These are phyloP conservation scores for Fusarium sp. DNA, from an alignment of 2,329 filamentous ascomycete genomes.

Conservation along the genomic window DNA sequence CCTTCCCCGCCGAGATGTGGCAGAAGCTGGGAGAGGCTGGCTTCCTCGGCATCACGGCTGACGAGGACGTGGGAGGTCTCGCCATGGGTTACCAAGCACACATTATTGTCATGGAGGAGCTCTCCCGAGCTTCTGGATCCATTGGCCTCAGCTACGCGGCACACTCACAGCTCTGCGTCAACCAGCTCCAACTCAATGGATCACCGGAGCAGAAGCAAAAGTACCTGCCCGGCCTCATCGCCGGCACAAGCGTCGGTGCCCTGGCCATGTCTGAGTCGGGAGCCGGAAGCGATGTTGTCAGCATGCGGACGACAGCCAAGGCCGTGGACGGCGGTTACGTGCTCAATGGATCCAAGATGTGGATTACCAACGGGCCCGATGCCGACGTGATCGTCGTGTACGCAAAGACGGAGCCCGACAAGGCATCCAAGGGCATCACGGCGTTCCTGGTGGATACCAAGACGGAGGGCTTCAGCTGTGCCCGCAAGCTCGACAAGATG, in stretches of 20 bases:
- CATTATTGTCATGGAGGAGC: conserved; percentile 94
- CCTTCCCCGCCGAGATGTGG: conserved; percentile 94
- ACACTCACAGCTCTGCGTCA: conserved; percentile 95
- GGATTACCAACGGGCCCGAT: conserved; percentile 98
- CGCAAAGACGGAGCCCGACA: conserved; percentile 88
- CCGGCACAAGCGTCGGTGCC: conserved; percentile 84
- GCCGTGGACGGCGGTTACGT: conserved; percentile 86
- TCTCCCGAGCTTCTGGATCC: conserved; percentile 85
- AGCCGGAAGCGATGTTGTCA: conserved; percentile 92
- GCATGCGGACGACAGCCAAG: conserved; percentile 90
- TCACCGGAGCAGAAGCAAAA: conserved; percentile 80
- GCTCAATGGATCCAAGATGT: conserved; percentile 96
- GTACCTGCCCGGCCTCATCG: conserved; percentile 84
- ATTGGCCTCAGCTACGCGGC: conserved; percentile 94
- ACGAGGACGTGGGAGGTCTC: conserved; percentile 90
- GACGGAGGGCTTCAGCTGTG: conserved; percentile 82
- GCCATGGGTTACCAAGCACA: conserved; percentile 97
- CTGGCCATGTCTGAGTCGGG: conserved; percentile 96
- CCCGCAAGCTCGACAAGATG: conserved; percentile 95
- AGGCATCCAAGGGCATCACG: conserved; percentile 90
- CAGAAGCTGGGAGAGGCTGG: conserved; percentile 91
- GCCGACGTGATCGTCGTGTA: conserved; percentile 97
- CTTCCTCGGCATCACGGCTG: conserved; percentile 91
- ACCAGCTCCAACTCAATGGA: conserved; percentile 94
- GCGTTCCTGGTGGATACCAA: conserved; percentile 88